These are phyloP conservation scores for Malus hybrid DNA, from an alignment of 331 rosid species.

Conservation along the genomic window DNA sequence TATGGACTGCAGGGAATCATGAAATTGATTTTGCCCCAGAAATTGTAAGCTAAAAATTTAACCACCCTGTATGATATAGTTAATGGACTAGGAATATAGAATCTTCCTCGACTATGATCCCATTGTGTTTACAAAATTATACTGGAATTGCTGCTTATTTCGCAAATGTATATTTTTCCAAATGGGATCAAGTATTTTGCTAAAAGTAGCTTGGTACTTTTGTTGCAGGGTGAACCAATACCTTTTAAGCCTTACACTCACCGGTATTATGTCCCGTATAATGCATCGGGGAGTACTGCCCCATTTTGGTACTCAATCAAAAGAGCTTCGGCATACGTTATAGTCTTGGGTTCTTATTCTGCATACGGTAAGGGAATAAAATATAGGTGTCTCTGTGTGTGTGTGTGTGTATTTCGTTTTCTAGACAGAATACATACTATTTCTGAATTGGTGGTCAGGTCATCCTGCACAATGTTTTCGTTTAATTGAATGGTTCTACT, in stretches of 20 bases:
- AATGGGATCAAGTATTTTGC: background rate
- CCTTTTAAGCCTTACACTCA: slow-evolving; percentile 57
- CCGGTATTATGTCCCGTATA: slow-evolving; percentile 60
- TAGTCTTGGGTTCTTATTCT: slow-evolving; percentile 63
- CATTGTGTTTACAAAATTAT: too few relatives aligned
- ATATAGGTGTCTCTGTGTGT: too few relatives aligned
- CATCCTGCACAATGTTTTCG: too few relatives aligned
- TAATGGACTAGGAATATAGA: background rate
- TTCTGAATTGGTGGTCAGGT: too few relatives aligned
- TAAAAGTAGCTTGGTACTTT: background rate
- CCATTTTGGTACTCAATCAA: slow-evolving; percentile 79
- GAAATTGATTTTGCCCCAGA: slow-evolving; percentile 38
- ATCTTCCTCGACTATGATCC: too few relatives aligned
- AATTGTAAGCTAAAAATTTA: background rate
- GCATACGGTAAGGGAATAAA: slow-evolving; percentile 41
- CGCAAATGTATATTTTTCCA: background rate
- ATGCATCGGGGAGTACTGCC: slow-evolving; percentile 52
- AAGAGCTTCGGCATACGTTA: slow-evolving; percentile 71
- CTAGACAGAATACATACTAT: too few relatives aligned
- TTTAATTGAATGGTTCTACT: too few relatives aligned
- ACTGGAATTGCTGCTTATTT: background rate
- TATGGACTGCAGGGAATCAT: slow-evolving; percentile 49
- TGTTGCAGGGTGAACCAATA: slow-evolving; percentile 54
- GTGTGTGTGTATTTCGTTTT: too few relatives aligned
- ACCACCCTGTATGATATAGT: background rate